Evolutionary conservation across 352 stramenopile genomes (phyloP), one percentile per base, ranked within the genome.

Genomic region (Globisporangium apiculatum): DNA sequence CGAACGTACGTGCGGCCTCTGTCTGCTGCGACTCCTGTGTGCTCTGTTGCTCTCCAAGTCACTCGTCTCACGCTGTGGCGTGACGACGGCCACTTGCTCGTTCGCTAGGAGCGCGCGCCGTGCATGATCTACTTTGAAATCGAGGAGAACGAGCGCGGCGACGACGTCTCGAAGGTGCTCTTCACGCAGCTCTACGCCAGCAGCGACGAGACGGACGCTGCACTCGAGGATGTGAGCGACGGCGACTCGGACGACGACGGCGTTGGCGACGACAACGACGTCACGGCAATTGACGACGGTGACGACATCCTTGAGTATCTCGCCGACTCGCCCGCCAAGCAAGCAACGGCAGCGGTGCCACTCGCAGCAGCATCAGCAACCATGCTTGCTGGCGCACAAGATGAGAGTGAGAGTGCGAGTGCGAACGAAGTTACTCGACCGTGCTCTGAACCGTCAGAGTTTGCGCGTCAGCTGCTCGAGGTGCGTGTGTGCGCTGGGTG

Each of bases 81-180:
- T 45, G 41, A 5, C 41, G 7, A 10, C 43, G 18, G 18, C 12
- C 42, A 40, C 48, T 58, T 12, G n/a, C 35, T 46, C 40, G 24
- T 3, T 43, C 11, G 5, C 48, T 51, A 93, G 78, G 83, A 93
- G 62, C 76, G 83, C 38, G 81, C 83, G 7, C 83, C 83, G 24
- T 90, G 79, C 48, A 64, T 93, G 12, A 71, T 93, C 37, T 87
- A 78, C 60, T 88, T 93, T 56, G 73, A 83, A 51, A 81, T 77
- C 5, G 67, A 85, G 59, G 71, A 83, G 41, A 68, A 71, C 55
- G 71, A 67, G 17, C 67, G 52, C 36, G 58, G 67, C 6, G 65
- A 70, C 41, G 81, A 88, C 41, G 83, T 93, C 3, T 88, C 80
- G 1, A 81, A 76, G 18, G 66, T 72, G 37, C 68, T 93, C 4